phyloP scores from a whole-genome alignment of 805 yeast genomes.

The Saccharomycopsis sp. region DNA sequence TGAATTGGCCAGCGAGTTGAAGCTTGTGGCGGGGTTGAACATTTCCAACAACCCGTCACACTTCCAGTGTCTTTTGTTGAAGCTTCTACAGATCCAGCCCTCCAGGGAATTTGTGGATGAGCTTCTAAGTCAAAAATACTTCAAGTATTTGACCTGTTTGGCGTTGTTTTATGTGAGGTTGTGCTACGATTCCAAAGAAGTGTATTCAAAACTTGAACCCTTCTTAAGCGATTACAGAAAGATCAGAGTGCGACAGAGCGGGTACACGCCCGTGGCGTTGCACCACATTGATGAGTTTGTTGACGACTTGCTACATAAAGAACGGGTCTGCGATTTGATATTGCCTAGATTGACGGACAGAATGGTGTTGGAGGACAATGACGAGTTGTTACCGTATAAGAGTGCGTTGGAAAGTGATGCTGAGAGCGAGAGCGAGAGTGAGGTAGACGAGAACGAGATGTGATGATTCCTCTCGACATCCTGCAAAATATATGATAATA shows the following conservation, averaged over 20 bases:
- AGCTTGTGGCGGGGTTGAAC: slow-evolving; percentile 51
- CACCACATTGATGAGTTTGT: slow-evolving; percentile 65
- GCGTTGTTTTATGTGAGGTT: slow-evolving; percentile 53
- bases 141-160: slow-evolving; percentile 69
- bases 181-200: slow-evolving; percentile 35
- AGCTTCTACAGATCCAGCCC: slow-evolving; percentile 73
- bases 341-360: slow-evolving; percentile 48
- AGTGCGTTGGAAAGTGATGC: slow-evolving; percentile 25
- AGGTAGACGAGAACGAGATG: slow-evolving; percentile 21
- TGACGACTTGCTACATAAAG: slow-evolving; percentile 48
- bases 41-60: slow-evolving; percentile 53
- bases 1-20: slow-evolving; percentile 37
- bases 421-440: slow-evolving; percentile 22
- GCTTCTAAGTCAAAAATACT: slow-evolving; percentile 51
- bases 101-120: slow-evolving; percentile 43
- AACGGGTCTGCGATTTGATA: slow-evolving; percentile 63
- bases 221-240: slow-evolving; percentile 60
- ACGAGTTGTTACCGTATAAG: slow-evolving; percentile 23
- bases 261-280: slow-evolving; percentile 32
- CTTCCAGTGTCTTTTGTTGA: slow-evolving; percentile 67
- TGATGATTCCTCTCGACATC: too few relatives aligned
- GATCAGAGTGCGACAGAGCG: slow-evolving; percentile 35
- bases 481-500: too few relatives aligned
- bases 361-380: slow-evolving; percentile 13
- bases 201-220: slow-evolving; percentile 45